Percentiles rank a stretch among this genome's conserved stretches.
phyloP scores from a whole-genome alignment of 2,329 filamentous ascomycete species.

The Fusarium falciforme region DNA sequence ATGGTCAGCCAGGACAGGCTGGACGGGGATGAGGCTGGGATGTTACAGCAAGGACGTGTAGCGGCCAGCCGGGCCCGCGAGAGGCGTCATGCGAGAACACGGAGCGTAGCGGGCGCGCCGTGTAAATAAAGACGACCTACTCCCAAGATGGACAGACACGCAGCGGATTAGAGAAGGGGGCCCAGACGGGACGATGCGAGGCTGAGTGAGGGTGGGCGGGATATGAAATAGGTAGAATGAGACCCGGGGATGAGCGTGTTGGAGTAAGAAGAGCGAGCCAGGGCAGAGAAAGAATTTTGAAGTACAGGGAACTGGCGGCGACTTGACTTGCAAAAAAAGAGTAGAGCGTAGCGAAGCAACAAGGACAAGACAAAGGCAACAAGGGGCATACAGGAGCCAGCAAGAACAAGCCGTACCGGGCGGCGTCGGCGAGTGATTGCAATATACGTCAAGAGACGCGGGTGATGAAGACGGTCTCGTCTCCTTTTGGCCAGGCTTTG shows the following conservation, averaged over 20 bases:
- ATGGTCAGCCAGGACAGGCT: slow-evolving; percentile 47
- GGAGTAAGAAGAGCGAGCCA: slow-evolving; percentile 45
- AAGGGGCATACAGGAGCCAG: neutral
- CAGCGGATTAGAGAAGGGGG: slow-evolving; percentile 11
- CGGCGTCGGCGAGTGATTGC: slow-evolving; percentile 13
- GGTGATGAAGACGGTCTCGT: slow-evolving; percentile 41
- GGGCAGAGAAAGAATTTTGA: slow-evolving; percentile 48
- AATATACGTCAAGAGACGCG: slow-evolving; percentile 30
- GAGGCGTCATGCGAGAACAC: slow-evolving; percentile 43
- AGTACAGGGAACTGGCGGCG: slow-evolving; percentile 42
- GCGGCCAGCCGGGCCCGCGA: slow-evolving; percentile 44
- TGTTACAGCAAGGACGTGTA: slow-evolving; percentile 45
- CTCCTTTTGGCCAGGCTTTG: slow-evolving; percentile 50
- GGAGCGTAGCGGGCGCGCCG: slow-evolving; percentile 27
- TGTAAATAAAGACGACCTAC: slow-evolving; percentile 6
- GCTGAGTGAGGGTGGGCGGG: slow-evolving; percentile 34
- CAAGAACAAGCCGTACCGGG: neutral
- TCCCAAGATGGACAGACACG: slow-evolving; percentile 11
- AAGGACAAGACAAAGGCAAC: slow-evolving; percentile 22
- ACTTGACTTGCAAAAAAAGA: slow-evolving; percentile 32
- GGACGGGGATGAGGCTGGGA: slow-evolving; percentile 38
- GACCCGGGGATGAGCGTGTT: slow-evolving; percentile 43
- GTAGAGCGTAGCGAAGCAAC: slow-evolving; percentile 19
- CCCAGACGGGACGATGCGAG: slow-evolving; percentile 29
- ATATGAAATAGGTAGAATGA: slow-evolving; percentile 31